A percentile compares a stretch with the other conserved stretches of the same genome.
These are phyloP conservation scores for Coemansia sp. DNA, from an alignment of 371 early-diverging fungal genomes.

Conservation along the genomic window DNA sequence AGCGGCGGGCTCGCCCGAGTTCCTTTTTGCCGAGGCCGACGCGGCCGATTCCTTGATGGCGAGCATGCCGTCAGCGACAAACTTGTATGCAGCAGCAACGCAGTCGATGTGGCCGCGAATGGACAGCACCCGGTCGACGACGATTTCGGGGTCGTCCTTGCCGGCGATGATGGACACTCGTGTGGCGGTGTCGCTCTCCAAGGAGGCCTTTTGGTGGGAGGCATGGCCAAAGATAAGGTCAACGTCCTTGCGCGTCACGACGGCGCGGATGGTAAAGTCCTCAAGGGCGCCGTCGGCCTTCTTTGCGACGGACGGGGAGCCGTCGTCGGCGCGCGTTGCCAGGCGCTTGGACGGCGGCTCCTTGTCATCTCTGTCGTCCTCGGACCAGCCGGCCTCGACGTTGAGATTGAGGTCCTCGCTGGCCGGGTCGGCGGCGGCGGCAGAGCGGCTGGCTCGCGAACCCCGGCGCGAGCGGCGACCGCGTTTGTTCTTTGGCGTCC, in stretches of 20 bases:
- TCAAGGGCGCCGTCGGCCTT: constrained; percentile 13
- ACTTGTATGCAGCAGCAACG: constrained; percentile 27
- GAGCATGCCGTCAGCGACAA: constrained; percentile 32
- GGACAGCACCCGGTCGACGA: constrained; percentile 45
- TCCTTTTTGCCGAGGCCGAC: background rate
- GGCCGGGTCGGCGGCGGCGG: constrained; percentile 9
- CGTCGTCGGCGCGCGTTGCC: constrained; percentile 14
- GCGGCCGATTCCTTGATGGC: constrained; percentile 17
- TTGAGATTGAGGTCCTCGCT: constrained; percentile 45
- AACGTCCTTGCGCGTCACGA: constrained; percentile 47
- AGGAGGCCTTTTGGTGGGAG: constrained; percentile 9
- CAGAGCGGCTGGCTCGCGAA: constrained; percentile 10
- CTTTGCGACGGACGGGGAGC: constrained; percentile 18
- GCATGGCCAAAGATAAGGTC: constrained; percentile 36
- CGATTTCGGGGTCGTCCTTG: constrained; percentile 46
- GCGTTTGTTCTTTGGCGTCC: constrained; percentile 16
- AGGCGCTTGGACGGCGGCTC: constrained; percentile 43
- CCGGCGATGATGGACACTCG: constrained; percentile 33
- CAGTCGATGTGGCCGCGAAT: constrained; percentile 34
- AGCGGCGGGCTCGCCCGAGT: background rate
- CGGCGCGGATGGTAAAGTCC: constrained; percentile 41
- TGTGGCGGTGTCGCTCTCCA: constrained; percentile 25
- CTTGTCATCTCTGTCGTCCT: constrained; percentile 44
- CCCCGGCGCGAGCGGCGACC: constrained; percentile 14
- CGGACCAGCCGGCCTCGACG: constrained; percentile 46